Percentiles rank a stretch among this genome's conserved stretches.
Conservation (phyloP, 345 rosid genomes). For the Salix purpurea region DNA sequence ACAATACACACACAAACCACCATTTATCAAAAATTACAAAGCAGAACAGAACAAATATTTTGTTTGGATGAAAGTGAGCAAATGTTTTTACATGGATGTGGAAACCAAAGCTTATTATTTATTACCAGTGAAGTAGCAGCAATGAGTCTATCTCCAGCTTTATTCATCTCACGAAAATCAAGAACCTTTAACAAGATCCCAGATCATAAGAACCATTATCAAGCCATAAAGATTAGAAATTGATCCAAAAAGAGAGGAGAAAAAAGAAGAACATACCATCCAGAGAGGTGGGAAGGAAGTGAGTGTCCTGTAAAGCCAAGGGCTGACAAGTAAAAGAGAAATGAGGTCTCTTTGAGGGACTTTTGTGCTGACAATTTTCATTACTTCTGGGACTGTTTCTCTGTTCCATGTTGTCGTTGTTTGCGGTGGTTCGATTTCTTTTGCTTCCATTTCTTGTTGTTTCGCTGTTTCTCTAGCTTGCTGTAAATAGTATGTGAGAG, state of each 20-base stretch:
- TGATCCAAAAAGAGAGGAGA: not conserved
- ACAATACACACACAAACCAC: too few relatives aligned
- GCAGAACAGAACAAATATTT: too few relatives aligned
- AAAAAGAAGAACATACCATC: conserved; percentile 40
- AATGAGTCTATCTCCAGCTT: conserved; percentile 67
- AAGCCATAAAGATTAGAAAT: not conserved
- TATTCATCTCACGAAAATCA: conserved; percentile 70
- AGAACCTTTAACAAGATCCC: conserved; percentile 45
- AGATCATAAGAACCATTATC: conserved; percentile 12
- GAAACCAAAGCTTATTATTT: not conserved
- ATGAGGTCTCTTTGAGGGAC: conserved; percentile 62
- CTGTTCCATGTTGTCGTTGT: conserved; percentile 54
- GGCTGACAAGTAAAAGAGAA: conserved; percentile 69
- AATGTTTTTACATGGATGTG: too few relatives aligned
- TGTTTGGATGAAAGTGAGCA: too few relatives aligned
- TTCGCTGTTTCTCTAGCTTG: too few relatives aligned
- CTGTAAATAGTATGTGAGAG: too few relatives aligned
- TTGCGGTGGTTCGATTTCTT: conserved; percentile 19
- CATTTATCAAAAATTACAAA: too few relatives aligned
- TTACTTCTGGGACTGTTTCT: conserved; percentile 63
- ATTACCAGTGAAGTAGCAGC: conserved; percentile 74
- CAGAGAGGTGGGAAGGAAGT: conserved; percentile 57
- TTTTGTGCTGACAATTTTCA: conserved; percentile 62
- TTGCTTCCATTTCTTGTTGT: conserved; percentile 22
- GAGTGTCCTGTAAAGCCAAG: conserved; percentile 63